Evolutionary conservation across 176 grass and related monocot genomes (phyloP).

Genomic region (Triticum urartu): DNA sequence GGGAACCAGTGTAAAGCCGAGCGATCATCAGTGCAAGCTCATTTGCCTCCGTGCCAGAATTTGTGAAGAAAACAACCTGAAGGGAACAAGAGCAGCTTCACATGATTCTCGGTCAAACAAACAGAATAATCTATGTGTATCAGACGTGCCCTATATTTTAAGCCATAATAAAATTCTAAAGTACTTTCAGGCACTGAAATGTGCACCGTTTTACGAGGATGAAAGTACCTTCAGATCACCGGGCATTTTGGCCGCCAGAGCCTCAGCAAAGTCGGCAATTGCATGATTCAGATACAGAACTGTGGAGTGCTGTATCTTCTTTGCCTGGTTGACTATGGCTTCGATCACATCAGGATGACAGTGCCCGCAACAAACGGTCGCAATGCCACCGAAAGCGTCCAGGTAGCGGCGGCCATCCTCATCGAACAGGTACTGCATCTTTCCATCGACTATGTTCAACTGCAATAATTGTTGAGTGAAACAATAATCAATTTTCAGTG

Average conservation of each 20-base stretch:
- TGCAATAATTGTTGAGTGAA: constrained; percentile 22
- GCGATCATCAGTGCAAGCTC: constrained; percentile 92
- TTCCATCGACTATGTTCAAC: constrained; percentile 96
- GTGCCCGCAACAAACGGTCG: constrained; percentile 86
- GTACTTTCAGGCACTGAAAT: background rate
- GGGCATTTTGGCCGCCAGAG: constrained; percentile 77
- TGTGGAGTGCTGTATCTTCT: constrained; percentile 84
- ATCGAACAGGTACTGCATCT: constrained; percentile 89
- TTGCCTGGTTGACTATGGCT: constrained; percentile 75
- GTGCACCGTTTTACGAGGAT: background rate
- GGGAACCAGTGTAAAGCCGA: constrained; percentile 79
- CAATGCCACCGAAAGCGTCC: constrained; percentile 90
- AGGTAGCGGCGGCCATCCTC: constrained; percentile 85
- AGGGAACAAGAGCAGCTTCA: constrained; percentile 13
- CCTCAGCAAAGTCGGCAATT: constrained; percentile 92
- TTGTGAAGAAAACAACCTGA: constrained; percentile 98
- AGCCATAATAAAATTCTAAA: background rate
- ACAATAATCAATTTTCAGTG: background rate
- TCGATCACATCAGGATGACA: constrained; percentile 89
- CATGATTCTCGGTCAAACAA: background rate
- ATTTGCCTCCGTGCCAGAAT: constrained; percentile 93
- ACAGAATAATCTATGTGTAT: background rate
- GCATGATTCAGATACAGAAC: constrained; percentile 88
- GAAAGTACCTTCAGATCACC: constrained; percentile 73
- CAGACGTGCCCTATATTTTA: background rate